A percentile compares a stretch with the other conserved stretches of the same genome.
These are phyloP conservation scores for Fusarium sp. DNA, from an alignment of 2,329 filamentous ascomycete species.

Conservation along the genomic window DNA sequence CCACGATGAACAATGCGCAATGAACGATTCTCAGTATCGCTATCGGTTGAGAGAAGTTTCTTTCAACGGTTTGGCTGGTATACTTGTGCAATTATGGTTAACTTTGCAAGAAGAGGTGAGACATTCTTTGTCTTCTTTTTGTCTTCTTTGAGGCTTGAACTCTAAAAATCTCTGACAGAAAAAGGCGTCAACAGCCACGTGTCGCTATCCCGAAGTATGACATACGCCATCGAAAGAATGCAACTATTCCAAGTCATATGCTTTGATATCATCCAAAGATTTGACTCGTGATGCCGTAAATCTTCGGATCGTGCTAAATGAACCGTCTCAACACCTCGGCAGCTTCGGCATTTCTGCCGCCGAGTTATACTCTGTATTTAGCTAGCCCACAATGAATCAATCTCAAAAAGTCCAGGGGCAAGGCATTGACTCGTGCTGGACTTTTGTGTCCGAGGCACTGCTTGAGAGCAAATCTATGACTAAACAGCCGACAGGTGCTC, in stretches of 20 bases:
- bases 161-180: rapidly evolving
- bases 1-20: neutral
- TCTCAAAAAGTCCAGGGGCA: conserved; percentile 7
- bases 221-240: no score
- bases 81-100: no score
- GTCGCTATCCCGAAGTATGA: no score
- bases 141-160: neutral
- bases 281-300: neutral
- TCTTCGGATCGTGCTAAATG: neutral
- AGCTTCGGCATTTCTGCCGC: neutral
- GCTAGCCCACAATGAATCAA: neutral
- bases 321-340: neutral
- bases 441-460: neutral
- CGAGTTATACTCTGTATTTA: neutral
- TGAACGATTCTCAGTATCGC: neutral
- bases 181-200: no score
- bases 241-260: neutral
- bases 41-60: neutral
- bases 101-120: no score
- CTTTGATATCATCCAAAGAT: rapidly evolving
- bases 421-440: conserved; percentile 2
- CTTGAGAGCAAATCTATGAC: neutral
- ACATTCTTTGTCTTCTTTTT: no score
- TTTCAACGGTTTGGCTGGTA: neutral
- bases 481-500: neutral